Evolutionary conservation across 805 yeast genomes (phyloP).

Genomic region (Nakazawaea ishiwadae): DNA sequence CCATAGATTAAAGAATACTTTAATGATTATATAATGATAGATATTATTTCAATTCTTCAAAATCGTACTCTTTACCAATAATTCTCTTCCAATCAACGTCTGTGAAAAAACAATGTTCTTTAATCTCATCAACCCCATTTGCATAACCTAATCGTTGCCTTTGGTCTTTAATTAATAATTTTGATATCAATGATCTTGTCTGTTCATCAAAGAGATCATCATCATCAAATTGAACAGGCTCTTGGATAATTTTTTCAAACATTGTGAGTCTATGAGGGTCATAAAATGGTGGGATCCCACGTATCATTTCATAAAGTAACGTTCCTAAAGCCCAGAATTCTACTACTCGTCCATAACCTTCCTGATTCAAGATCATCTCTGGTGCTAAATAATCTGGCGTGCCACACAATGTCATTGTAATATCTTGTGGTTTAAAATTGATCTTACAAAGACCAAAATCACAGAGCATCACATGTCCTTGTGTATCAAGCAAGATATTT

Average conservation of each 20-base stretch:
- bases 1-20: too few species aligned
- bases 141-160: conserved; percentile 69
- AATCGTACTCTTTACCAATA: conserved; percentile 68
- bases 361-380: conserved; percentile 79
- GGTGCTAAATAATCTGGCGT: conserved; percentile 98
- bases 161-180: conserved; percentile 82
- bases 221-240: conserved; percentile 82
- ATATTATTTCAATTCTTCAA: too few species aligned
- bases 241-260: conserved; percentile 89
- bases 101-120: conserved; percentile 76
- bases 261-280: conserved; percentile 88
- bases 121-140: conserved; percentile 80
- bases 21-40: not conserved
- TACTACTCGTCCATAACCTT: conserved; percentile 91
- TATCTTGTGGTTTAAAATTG: conserved; percentile 85
- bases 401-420: conserved; percentile 89
- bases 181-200: conserved; percentile 73
- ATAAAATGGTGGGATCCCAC: conserved; percentile 95
- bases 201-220: conserved; percentile 82
- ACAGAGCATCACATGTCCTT: conserved; percentile 96
- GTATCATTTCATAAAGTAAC: conserved; percentile 87
- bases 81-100: conserved; percentile 87
- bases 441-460: conserved; percentile 95
- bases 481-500: conserved; percentile 86
- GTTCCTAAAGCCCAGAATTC: conserved; percentile 99